These are phyloP conservation scores for Leavenworthia alabamica DNA, from an alignment of 345 rosid species.

Conservation along the genomic window DNA sequence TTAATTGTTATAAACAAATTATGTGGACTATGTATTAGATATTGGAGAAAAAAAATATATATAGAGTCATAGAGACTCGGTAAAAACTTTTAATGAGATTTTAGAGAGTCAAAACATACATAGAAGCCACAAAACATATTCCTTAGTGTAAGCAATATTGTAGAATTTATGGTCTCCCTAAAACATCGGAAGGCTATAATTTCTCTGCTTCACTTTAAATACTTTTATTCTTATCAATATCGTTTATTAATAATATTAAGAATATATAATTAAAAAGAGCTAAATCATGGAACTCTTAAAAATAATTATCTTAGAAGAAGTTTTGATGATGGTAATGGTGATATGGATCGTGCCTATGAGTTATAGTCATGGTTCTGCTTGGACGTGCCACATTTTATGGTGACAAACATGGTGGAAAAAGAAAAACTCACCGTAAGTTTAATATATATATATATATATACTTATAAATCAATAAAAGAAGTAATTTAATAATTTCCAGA, in stretches of 20 bases:
- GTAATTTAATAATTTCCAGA: no score
- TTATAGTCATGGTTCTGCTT: not conserved
- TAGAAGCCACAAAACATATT: conserved; percentile 61
- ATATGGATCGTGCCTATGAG: not conserved
- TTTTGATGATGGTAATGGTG: not conserved
- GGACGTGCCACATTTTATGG: no score
- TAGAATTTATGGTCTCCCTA: conserved; percentile 66
- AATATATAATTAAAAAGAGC: not conserved
- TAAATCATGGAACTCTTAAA: not conserved
- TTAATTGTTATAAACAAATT: no score
- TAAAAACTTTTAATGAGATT: not conserved
- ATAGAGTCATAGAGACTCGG: no score
- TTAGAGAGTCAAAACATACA: conserved; percentile 21
- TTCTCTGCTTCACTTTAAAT: not conserved
- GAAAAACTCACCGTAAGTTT: no score
- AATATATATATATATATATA: no score
- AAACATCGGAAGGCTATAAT: conserved; percentile 33
- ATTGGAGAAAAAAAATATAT: no score
- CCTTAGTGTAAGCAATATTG: conserved; percentile 56
- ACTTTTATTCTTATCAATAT: not conserved
- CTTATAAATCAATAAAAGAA: no score
- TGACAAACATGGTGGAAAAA: no score
- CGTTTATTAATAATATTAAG: not conserved
- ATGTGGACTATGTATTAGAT: no score
- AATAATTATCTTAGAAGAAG: not conserved